Base-by-base conservation (phyloP, 176 grass and related monocot genomes). In the Aegilops longissima region DNA sequence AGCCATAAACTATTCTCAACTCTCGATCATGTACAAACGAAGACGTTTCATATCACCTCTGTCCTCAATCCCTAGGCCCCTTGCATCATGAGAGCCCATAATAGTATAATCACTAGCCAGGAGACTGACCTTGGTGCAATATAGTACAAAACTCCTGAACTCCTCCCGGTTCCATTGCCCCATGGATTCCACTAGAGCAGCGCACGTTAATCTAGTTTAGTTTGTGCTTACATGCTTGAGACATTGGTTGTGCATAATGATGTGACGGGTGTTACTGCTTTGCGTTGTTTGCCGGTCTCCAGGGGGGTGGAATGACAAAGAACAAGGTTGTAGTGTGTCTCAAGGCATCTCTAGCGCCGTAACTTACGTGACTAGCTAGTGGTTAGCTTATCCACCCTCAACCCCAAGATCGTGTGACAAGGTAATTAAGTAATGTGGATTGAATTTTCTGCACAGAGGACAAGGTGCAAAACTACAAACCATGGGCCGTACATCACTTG, bases 141-240 rank as follows among this genome's bases (percentile, higher is more conserved):
- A 30, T 25, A 76, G 40, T 44, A 82, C 62, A 44, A 52, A 66
- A 85, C 63, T 85, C 78, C 90, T 78, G 39, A 65, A 82, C 86
- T 78, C 90, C 86, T 88, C 78, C 82, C 64, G 77, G 23, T 88
- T 91, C 82, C 90, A 82, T 78, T 91, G 82, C 86, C 90, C 90
- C 64, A 88, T 81, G 86, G 71, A 76, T 85, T 88, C 84, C 76
- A 81, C 81, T 85, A 84, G 85, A 66, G 0, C 69, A 34, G 6
- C 38, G 29, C 21, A 24, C 52, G 68, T 69, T 85, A 88, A 52
- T 85, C 70, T 85, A 82, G 5, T 49, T 56, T 88, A 81, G 71
- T 81, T 82, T 91, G 90, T 71, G 81, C 82, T 85, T 52, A 70
- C 33, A 70, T 82, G 77, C 39, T 77, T 30, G n/a, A 72, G 90